Evolutionary conservation across 208 protist species (phyloP).

Genomic region (Leishmania martiniquensis): DNA sequence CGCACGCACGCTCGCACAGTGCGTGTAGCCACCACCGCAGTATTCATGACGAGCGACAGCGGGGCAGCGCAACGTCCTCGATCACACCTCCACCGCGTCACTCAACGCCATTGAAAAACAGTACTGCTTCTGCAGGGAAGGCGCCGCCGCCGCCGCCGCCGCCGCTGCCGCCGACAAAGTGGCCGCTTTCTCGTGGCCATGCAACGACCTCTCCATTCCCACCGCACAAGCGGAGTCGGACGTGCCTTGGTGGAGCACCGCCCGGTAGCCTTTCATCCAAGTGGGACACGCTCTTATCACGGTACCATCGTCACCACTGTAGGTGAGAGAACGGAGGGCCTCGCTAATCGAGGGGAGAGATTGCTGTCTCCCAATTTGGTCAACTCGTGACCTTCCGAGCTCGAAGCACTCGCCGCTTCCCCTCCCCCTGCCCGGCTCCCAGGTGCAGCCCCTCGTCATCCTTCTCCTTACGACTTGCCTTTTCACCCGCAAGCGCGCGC

Average conservation of each 20-base stretch:
- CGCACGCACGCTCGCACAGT: constrained; percentile 4
- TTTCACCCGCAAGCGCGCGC: neutral
- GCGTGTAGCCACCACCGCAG: neutral
- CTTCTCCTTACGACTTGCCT: neutral
- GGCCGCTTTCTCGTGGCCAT: neutral
- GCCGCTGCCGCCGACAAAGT: neutral
- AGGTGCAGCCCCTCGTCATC: neutral
- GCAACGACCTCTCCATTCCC: neutral
- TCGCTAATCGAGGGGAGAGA: neutral
- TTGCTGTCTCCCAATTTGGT: neutral
- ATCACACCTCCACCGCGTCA: neutral
- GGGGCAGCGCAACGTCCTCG: neutral
- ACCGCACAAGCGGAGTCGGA: neutral
- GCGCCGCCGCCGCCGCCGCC: neutral
- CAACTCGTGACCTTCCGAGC: neutral
- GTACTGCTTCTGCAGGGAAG: neutral
- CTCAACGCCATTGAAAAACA: neutral
- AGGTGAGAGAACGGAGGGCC: neutral
- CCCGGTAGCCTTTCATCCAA: constrained; percentile 12
- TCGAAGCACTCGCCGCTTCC: neutral
- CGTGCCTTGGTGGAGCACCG: neutral
- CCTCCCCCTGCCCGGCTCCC: neutral
- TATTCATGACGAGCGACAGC: neutral
- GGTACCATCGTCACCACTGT: neutral
- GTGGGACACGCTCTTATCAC: constrained; percentile 21